Base-by-base conservation (phyloP, 1,284 basidiomycete species). In the Ganoderma resinaceum region DNA sequence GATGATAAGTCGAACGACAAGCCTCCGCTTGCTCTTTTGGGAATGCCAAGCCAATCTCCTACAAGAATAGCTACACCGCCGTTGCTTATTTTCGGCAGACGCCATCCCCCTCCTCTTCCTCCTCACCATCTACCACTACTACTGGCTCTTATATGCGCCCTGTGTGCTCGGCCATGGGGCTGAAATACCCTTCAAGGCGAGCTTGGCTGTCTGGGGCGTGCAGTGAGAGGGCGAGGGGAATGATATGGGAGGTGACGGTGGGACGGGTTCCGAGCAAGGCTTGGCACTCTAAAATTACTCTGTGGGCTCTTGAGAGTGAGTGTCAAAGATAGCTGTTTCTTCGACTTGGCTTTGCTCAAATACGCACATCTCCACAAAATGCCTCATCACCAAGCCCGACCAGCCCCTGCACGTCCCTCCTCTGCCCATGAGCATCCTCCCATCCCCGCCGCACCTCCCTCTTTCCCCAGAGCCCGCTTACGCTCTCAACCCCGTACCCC, bases 201-300 rank as follows among this genome's bases (percentile, higher is more conserved):
- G 46, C 46, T 26, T n/a, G 11, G 46, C 9, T 14, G 23, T 43
- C 23, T 26, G 46, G 23, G 11, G 23, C 46, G 46, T n/a, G n/a
- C 26, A 49, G 11, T 49, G 42, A 60, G 57, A 58, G n/a, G n/a
- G 40, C 35, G 42, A 46, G 53, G 60, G 65, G 64, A 29, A 29
- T 33, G 69, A 37, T 26, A 66, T 63, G 72, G 72, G 64, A 66
- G 63, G 60, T 55, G 42, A 67, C 49, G 72, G 72, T 71, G 69
- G 66, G 72, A 69, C 65, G 69, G 65, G 66, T 75, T 72, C 73
- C 70, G 69, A 68, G 70, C 74, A 72, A 70, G 68, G 68, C 78
- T 79, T 79, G 78, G 78, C 78, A 75, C 71, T 75, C 78, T 79
- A 79, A 72, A 75, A 73, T 77, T 79, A 78, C 70, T 70, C 71